Evolutionary conservation across 164 flowering plant genomes (phyloP).

Genomic region (Houttuynia cordata): DNA sequence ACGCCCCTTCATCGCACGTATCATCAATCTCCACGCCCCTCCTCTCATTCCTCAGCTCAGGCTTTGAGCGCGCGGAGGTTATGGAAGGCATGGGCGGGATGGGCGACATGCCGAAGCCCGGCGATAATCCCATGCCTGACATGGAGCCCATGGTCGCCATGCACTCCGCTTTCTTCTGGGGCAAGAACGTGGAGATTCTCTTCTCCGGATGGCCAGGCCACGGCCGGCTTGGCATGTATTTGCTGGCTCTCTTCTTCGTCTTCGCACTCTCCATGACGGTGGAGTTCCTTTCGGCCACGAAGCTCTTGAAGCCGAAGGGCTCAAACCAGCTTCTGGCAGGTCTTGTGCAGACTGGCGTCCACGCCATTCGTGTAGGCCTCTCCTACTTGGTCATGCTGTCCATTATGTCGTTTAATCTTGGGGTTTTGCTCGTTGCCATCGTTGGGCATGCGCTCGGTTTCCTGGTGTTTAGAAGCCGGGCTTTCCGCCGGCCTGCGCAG

Average conservation of each 20-base stretch:
- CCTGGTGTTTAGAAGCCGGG: constrained; percentile 12
- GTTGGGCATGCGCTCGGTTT: constrained; percentile 27
- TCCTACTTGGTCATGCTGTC: constrained; percentile 40
- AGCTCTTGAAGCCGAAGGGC: background rate
- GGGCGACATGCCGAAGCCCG: background rate
- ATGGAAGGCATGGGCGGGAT: background rate
- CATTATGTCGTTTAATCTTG: constrained; percentile 30
- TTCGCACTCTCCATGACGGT: constrained; percentile 16
- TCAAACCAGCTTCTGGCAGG: constrained; percentile 8
- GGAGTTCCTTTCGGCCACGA: constrained; percentile 22
- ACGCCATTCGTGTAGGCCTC: constrained; percentile 23
- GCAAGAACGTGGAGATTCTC: constrained; percentile 21
- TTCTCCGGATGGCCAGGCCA: constrained; percentile 34
- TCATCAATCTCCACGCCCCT: no score
- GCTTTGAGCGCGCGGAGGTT: no score
- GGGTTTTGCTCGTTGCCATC: constrained; percentile 22
- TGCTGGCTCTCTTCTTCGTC: constrained; percentile 19
- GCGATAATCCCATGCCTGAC: background rate
- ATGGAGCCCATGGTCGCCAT: constrained; percentile 2
- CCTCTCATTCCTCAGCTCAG: no score
- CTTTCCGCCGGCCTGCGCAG: background rate
- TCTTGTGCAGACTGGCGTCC: constrained; percentile 15
- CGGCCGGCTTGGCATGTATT: constrained; percentile 19
- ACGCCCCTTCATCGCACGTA: no score
- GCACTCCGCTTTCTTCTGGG: constrained; percentile 39